phyloP scores from a whole-genome alignment of 2,329 filamentous ascomycete species.

The Paecilomyces sp. region DNA sequence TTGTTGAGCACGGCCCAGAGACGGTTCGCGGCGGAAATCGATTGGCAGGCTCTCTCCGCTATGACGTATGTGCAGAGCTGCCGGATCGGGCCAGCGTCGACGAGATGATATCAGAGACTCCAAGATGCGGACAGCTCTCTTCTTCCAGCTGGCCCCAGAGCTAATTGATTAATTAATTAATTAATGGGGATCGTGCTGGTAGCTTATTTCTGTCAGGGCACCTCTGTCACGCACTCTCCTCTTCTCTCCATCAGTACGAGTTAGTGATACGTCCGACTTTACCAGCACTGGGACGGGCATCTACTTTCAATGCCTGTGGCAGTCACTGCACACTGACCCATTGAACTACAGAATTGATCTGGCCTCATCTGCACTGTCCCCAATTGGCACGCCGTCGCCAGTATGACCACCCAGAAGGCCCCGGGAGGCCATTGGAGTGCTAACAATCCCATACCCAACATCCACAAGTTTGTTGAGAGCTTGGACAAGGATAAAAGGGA shows the following conservation, averaged over 20 bases:
- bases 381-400: slow-evolving; percentile 3
- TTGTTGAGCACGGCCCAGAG: background rate
- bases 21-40: background rate
- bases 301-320: background rate
- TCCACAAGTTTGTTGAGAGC: slow-evolving; percentile 72
- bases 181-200: too few species aligned
- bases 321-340: background rate
- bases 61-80: background rate
- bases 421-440: slow-evolving; percentile 71
- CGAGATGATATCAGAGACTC: background rate
- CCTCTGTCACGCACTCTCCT: background rate
- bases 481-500: slow-evolving; percentile 73
- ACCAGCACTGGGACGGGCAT: background rate
- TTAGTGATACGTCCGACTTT: background rate
- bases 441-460: slow-evolving; percentile 75
- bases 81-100: background rate
- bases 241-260: background rate
- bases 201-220: background rate
- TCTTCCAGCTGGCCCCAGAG: too few species aligned
- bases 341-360: background rate
- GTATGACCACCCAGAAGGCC: slow-evolving; percentile 42
- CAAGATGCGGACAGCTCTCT: too few species aligned
- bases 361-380: background rate
- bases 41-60: background rate
- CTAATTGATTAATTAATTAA: too few species aligned